Conservation (phyloP, 176 grass and related monocot genomes). For the Puya raimondii region DNA sequence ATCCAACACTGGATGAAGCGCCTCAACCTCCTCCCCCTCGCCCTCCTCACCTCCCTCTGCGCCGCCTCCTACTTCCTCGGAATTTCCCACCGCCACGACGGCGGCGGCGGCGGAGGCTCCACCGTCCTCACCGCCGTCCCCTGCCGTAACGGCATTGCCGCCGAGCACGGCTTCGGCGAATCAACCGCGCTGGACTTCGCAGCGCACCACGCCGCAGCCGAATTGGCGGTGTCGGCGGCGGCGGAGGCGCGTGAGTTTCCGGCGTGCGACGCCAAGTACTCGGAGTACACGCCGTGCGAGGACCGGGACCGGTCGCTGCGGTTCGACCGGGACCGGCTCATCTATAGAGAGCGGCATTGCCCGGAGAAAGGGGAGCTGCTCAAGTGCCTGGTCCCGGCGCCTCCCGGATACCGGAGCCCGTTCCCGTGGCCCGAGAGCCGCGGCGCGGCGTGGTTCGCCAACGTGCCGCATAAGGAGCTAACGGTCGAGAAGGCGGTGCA, state of each 20-base stretch:
- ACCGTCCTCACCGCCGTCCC: constrained; percentile 19
- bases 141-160: constrained; percentile 16
- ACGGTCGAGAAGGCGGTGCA: constrained; percentile 94
- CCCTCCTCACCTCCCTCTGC: constrained; percentile 60
- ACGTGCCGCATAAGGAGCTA: constrained; percentile 93
- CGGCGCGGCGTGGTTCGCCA: constrained; percentile 71
- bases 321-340: constrained; percentile 52
- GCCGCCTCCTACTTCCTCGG: constrained; percentile 69
- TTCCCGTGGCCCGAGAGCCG: constrained; percentile 81
- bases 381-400: constrained; percentile 68
- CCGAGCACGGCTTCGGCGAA: neutral
- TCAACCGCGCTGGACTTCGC: constrained; percentile 48
- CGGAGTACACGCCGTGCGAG: constrained; percentile 94
- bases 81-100: constrained; percentile 54
- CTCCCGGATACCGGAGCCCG: constrained; percentile 59
- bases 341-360: constrained; percentile 96
- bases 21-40: constrained; percentile 34
- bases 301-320: constrained; percentile 63
- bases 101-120: constrained; percentile 19
- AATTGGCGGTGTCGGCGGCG: neutral
- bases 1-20: constrained; percentile 20
- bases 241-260: constrained; percentile 25
- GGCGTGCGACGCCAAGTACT: constrained; percentile 49
- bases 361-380: constrained; percentile 50
- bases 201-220: constrained; percentile 58